Base-by-base conservation (phyloP, 768 basidiomycete species). In the Kwoniella pini region DNA sequence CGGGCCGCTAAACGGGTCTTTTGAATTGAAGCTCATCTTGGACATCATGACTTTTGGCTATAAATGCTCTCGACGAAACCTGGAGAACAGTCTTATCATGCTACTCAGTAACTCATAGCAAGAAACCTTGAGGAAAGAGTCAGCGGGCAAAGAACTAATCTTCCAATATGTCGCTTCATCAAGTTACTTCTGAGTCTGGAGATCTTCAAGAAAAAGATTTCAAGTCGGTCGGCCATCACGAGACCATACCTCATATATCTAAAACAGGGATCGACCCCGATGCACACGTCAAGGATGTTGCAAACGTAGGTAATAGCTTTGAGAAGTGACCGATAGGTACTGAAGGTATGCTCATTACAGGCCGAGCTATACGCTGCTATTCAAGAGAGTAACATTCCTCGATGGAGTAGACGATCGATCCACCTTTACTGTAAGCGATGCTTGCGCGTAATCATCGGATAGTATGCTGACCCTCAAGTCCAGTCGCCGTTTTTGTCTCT, bases 321-420 rank as follows among this genome's bases (percentile, higher is more conserved):
- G n/a, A 4, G 38, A 28, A 22, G 28, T 15, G 4, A n/a, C 17
- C 22, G 22, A 19, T 12, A 39, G 22, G 38, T 27, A 28, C 30
- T 26, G 27, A 24, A 17, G 43, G 33, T 44, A 42, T 42, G 6
- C 11, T 17, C 51, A 36, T 36, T 36, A 36, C 50, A 64, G 62
- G 62, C 62, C 31, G 62, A 57, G n/a, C 28, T 58, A 12, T 58
- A 58, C 21, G 62, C 62, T 31, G 62, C 62, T n/a, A 54, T 64
- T 24, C 51, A 53, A 27, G 62, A 64, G 28, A 46, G 31, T n/a
- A 24, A 59, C n/a, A 64, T 59, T 26, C 51, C 56, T 51, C 44
- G 38, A 44, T 64, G 62, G 62, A 57, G 54, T 44, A 53, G 48
- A 46, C n/a, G 53, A 21, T 64, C 62, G 3, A 46, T 52, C 21